Base-by-base conservation (phyloP, 345 rosid genomes). In the Raphanus raphanistrum region DNA sequence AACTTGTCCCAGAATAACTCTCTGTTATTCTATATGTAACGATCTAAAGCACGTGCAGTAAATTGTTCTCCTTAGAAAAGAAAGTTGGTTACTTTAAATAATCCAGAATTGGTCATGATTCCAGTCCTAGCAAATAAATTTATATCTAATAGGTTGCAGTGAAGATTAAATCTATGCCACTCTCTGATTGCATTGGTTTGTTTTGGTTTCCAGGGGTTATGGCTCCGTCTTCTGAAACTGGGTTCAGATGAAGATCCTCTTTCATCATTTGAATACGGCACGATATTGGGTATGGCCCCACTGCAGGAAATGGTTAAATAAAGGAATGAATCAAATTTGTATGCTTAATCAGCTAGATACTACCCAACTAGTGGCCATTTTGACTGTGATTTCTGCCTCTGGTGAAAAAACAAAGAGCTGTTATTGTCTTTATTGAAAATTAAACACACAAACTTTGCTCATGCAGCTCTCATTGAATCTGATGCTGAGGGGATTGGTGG, bases 401-500 rank as follows among this genome's bases (percentile, higher is more conserved):
- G 29, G 70, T 75, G 60, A 63, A 4, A 48, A 13, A 64, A 79
- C 72, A 17, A 70, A 66, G 16, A 70, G 58, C 74, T 55, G 50
- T 17, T 77, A 28, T 71, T 61, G 68, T 70, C 26, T 77, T 10
- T 76, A 31, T 73, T 68, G 62, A 71, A 28, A 74, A 70, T 68
- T 68, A 45, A 80, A n/a, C 61, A 35, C 70, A 64, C 70, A 63
- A 80, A 12, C 77, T 73, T 69, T 79, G 66, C 25, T 74, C 60
- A 82, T 83, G 84, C 91, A 96, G 99, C 99, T 41, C 84, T 96
- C 84, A 96, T 96, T 17, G 99, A 96, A 87, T 96, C 98, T 77
- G 99, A 96, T 63, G 97, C 98, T 8, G 99, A 96, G 87, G 99
- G 99, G 32, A 96, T 96, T 85, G 99, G 99, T 86, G 99, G 98